Percentiles rank a stretch among this genome's conserved stretches.
Conservation (phyloP, 768 basidiomycete genomes). For the Pisolithus orientalis region DNA sequence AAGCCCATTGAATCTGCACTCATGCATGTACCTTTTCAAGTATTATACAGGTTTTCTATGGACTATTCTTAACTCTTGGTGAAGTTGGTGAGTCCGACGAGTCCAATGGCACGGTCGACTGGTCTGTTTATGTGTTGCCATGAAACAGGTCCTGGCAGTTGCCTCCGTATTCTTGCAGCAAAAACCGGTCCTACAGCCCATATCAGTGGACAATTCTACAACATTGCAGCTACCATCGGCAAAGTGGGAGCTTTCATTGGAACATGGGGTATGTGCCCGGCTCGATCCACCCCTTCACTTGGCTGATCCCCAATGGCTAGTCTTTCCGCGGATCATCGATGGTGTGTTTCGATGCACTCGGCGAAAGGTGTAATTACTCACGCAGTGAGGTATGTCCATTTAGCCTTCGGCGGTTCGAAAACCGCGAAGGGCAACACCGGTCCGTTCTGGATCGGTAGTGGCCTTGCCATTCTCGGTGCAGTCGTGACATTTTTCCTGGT, state of each 20-base stretch:
- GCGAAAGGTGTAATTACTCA: too few relatives aligned
- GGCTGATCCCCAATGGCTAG: too few relatives aligned
- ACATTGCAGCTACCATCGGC: slow-evolving; percentile 77
- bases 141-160: slow-evolving; percentile 12
- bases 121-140: too few relatives aligned
- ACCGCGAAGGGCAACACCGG: slow-evolving; percentile 65
- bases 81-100: too few relatives aligned
- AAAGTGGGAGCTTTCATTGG: slow-evolving; percentile 82
- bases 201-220: slow-evolving; percentile 80
- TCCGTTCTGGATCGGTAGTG: slow-evolving; percentile 82
- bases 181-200: slow-evolving; percentile 86
- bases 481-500: slow-evolving; percentile 67
- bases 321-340: too few relatives aligned
- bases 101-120: too few relatives aligned
- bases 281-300: too few relatives aligned
- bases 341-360: too few relatives aligned
- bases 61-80: too few relatives aligned
- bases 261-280: slow-evolving; percentile 55
- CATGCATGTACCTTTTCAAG: too few relatives aligned
- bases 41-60: too few relatives aligned
- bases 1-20: too few relatives aligned
- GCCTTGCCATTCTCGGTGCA: slow-evolving; percentile 78
- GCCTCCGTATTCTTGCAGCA: slow-evolving; percentile 75
- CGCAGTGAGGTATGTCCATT: neutral
- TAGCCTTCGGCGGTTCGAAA: slow-evolving; percentile 55